phyloP scores from a whole-genome alignment of 2,329 filamentous ascomycete genomes.

The Diaporthe amygdali region DNA sequence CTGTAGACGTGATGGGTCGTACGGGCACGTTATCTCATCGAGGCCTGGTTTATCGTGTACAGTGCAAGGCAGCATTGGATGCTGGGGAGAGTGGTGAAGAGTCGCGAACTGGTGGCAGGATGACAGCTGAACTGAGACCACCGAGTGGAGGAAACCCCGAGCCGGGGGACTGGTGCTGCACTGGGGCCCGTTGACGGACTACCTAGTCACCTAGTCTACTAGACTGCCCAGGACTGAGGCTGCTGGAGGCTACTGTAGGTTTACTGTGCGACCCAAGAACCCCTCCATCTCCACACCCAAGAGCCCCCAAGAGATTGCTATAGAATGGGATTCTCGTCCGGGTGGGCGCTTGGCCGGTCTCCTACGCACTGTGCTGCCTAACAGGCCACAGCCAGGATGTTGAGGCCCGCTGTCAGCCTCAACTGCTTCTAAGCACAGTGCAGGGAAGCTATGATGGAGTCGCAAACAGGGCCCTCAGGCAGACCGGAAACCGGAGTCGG shows the following conservation, averaged over 20 bases:
- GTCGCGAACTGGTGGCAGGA: constrained; percentile 12
- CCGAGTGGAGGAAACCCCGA: constrained; percentile 9
- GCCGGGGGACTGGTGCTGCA: neutral
- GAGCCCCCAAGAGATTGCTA: neutral
- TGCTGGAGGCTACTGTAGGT: neutral
- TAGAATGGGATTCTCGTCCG: constrained; percentile 1
- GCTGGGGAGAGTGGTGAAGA: neutral
- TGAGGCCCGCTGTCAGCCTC: neutral
- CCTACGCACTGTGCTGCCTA: neutral
- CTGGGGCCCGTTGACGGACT: neutral
- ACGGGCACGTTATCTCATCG: neutral
- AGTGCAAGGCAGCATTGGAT: neutral
- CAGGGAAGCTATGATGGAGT: neutral
- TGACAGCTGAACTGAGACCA: constrained; percentile 12
- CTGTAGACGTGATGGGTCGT: constrained; percentile 1
- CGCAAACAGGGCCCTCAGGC: neutral
- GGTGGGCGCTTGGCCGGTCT: neutral
- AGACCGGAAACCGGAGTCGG: constrained; percentile 11
- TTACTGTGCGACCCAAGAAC: neutral
- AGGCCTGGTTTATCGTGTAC: neutral
- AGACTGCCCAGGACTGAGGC: too few relatives aligned
- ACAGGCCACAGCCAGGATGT: neutral
- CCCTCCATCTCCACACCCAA: neutral
- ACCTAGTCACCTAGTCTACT: too few relatives aligned
- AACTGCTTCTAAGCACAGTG: neutral